Percentiles rank a stretch among this genome's conserved stretches.
Evolutionary conservation across 1,284 basidiomycete species (phyloP).

Genomic region (Wolfiporia cocos): DNA sequence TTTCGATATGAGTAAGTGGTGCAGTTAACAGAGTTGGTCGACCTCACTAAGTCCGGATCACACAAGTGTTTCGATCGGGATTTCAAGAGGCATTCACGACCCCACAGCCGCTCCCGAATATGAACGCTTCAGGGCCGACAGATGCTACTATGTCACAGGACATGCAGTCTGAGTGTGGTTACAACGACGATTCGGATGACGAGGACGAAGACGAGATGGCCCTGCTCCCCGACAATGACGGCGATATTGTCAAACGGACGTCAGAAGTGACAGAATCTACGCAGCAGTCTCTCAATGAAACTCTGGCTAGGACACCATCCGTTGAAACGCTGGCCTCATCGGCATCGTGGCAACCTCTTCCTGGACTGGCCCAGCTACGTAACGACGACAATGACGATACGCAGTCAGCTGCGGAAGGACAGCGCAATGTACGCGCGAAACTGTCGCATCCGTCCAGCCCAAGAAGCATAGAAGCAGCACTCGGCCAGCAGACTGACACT

Average conservation of each 20-base stretch:
- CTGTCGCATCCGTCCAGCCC: conserved; percentile 28
- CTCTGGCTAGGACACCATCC: too few species aligned
- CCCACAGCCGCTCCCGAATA: conserved; percentile 7
- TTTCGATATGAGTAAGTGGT: conserved; percentile 55
- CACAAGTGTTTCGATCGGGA: conserved; percentile 62
- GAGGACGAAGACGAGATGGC: conserved; percentile 37
- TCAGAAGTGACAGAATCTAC: background rate
- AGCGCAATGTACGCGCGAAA: conserved; percentile 29
- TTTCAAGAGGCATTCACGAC: conserved; percentile 47
- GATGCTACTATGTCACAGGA: conserved; percentile 13
- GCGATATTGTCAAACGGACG: conserved; percentile 7
- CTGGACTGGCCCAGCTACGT: conserved; percentile 1
- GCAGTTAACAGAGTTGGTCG: background rate
- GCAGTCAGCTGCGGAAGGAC: too few species aligned
- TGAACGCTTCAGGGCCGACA: conserved; percentile 5
- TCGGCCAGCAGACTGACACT: conserved; percentile 5
- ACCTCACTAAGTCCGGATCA: background rate
- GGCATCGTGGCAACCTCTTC: too few species aligned
- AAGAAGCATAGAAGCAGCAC: conserved; percentile 10
- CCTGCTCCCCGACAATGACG: conserved; percentile 4
- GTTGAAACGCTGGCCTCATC: too few species aligned
- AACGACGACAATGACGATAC: conserved; percentile 8
- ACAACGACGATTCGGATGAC: conserved; percentile 61
- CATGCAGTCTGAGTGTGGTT: conserved; percentile 12
- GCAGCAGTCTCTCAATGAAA: too few species aligned